phyloP scores from a whole-genome alignment of 2,329 filamentous ascomycete genomes.

The Claviceps pusilla region DNA sequence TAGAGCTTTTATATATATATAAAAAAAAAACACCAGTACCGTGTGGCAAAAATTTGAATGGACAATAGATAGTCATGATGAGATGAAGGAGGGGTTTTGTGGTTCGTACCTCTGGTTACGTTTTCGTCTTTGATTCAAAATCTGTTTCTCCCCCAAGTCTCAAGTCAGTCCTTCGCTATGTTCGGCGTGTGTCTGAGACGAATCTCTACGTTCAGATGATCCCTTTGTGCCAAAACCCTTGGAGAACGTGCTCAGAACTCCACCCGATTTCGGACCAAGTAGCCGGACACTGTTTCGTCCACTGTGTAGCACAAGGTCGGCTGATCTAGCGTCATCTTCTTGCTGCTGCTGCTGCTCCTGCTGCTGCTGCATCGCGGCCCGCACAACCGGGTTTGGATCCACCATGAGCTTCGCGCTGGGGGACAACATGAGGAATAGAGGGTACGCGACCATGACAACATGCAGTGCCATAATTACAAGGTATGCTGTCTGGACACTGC shows the following conservation, averaged over 20 bases:
- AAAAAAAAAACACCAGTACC: not conserved
- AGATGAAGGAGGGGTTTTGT: not conserved
- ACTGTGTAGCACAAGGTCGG: constrained; percentile 7
- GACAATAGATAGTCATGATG: no score
- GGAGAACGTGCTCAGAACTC: constrained; percentile 14
- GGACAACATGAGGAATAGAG: constrained; percentile 32
- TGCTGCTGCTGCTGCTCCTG: constrained; percentile 1
- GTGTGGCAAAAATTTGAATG: no score
- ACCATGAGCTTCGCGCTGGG: constrained; percentile 31
- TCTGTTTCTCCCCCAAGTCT: not conserved
- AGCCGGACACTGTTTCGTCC: constrained; percentile 6
- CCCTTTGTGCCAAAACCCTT: constrained; percentile 13
- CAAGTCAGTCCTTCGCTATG: constrained; percentile 12
- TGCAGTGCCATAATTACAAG: constrained; percentile 43
- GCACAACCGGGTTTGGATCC: constrained; percentile 16
- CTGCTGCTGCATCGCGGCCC: constrained; percentile 5
- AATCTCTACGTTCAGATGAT: constrained; percentile 11
- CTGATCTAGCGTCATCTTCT: constrained; percentile 11
- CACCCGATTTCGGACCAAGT: constrained; percentile 8
- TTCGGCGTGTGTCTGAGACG: constrained; percentile 17
- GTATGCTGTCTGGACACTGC: constrained; percentile 49
- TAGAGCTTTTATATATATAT: no score
- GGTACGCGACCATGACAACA: constrained; percentile 30
- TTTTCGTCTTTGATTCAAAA: not conserved
- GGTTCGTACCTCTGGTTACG: not conserved